phyloP scores from a whole-genome alignment of 2,329 filamentous ascomycete genomes.

The Aspergillus pseudotamarii region DNA sequence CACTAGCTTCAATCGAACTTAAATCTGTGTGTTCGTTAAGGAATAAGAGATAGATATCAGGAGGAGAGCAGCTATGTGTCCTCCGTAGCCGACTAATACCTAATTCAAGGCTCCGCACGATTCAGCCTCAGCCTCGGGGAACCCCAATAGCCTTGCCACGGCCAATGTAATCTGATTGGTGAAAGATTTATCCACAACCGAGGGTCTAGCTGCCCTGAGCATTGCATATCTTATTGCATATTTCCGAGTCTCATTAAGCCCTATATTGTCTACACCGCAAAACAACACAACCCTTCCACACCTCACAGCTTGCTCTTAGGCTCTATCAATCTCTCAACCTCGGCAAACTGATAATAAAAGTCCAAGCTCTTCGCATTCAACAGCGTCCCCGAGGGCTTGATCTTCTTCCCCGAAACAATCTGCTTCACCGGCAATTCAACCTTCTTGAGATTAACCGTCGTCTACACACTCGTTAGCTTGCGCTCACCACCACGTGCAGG shows the following conservation, averaged over 20 bases:
- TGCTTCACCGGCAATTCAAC: constrained; percentile 83
- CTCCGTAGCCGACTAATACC: too few species aligned
- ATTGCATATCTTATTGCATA: too few species aligned
- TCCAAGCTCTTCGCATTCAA: constrained; percentile 75
- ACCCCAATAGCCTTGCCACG: too few species aligned
- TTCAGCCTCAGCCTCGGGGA: too few species aligned
- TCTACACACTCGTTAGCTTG: constrained; percentile 48
- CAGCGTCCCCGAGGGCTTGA: constrained; percentile 76
- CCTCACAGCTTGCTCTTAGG: constrained; percentile 26
- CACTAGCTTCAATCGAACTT: too few species aligned
- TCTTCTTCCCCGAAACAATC: constrained; percentile 73
- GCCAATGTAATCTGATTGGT: too few species aligned
- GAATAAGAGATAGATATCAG: too few species aligned
- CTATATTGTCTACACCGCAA: too few species aligned
- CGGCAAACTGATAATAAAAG: constrained; percentile 78
- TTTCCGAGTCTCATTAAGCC: too few species aligned
- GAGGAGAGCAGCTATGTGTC: too few species aligned
- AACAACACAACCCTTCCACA: not conserved
- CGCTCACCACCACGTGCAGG: not conserved
- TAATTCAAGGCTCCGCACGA: too few species aligned
- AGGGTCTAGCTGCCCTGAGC: not conserved
- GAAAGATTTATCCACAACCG: not conserved
- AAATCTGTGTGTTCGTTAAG: too few species aligned
- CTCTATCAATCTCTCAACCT: constrained; percentile 63
- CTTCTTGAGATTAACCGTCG: constrained; percentile 82